phyloP scores from a whole-genome alignment of 495 filamentous ascomycete genomes.

The Evansstolkia leycettana region DNA sequence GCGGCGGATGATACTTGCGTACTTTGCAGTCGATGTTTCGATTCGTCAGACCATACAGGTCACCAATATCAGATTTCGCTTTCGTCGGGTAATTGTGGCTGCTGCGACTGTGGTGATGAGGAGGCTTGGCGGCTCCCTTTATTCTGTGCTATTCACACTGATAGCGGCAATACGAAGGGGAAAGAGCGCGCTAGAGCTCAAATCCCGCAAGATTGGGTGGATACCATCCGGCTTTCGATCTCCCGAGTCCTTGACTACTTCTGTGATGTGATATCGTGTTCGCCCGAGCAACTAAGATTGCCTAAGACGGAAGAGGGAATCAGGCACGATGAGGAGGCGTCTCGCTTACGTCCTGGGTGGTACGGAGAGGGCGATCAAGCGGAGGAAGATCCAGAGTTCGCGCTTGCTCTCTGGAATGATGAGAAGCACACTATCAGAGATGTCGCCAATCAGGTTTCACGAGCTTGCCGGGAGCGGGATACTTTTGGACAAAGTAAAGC shows the following conservation, averaged over 20 bases:
- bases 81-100: conserved; percentile 82
- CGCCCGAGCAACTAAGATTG: conserved; percentile 84
- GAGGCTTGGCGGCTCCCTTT: conserved; percentile 86
- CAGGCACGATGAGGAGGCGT: conserved; percentile 64
- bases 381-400: conserved; percentile 58
- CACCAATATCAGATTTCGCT: conserved; percentile 81
- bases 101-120: conserved; percentile 91
- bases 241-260: conserved; percentile 81
- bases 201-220: conserved; percentile 61
- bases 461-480: conserved; percentile 67
- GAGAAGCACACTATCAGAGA: conserved; percentile 97
- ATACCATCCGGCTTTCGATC: conserved; percentile 72
- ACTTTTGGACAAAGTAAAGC: conserved; percentile 63
- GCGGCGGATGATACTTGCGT: conserved; percentile 78
- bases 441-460: conserved; percentile 74
- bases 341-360: conserved; percentile 62
- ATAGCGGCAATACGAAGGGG: conserved; percentile 41
- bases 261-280: conserved; percentile 94
- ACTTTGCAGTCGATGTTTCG: conserved; percentile 83
- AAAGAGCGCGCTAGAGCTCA: conserved; percentile 44
- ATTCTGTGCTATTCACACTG: conserved; percentile 86
- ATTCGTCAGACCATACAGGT: conserved; percentile 86
- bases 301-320: conserved; percentile 73
- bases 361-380: conserved; percentile 48
- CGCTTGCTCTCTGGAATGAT: conserved; percentile 92